A percentile compares a stretch with the other conserved stretches of the same genome.
phyloP scores from a whole-genome alignment of 345 rosid genomes.

The Linum lewisii region DNA sequence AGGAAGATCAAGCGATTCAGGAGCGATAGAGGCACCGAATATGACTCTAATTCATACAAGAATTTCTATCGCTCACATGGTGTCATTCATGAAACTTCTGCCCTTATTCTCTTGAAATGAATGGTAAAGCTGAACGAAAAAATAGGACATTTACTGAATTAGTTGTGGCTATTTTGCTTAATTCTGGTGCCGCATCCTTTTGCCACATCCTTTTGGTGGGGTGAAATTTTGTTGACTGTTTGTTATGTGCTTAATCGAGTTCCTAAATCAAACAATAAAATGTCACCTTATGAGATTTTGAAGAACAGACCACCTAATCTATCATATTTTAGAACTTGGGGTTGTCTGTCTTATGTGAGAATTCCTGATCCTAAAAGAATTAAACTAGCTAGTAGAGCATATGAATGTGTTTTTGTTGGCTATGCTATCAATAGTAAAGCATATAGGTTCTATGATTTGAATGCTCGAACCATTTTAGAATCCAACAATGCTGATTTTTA shows the following conservation, averaged over 20 bases:
- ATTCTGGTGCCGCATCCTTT: not conserved
- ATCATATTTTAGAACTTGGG: no score
- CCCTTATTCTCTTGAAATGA: not conserved
- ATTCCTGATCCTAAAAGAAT: no score
- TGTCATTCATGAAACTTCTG: not conserved
- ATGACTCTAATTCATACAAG: not conserved
- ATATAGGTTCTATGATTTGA: no score
- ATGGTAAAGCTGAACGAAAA: conserved; percentile 4
- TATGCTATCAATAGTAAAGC: no score
- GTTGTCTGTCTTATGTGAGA: no score
- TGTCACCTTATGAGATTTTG: not conserved
- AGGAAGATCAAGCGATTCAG: not conserved
- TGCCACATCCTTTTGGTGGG: no score
- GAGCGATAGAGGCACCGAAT: conserved; percentile 5
- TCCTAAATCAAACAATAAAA: not conserved
- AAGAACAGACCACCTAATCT: no score
- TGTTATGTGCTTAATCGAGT: not conserved
- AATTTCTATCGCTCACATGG: not conserved
- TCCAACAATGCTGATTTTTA: no score
- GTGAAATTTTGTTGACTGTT: conserved; percentile 1
- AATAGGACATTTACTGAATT: not conserved
- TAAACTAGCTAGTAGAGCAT: no score
- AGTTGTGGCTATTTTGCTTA: not conserved
- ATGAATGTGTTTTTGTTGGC: no score
- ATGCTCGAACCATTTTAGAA: no score